Percentiles rank a stretch among this genome's conserved stretches.
Evolutionary conservation across 352 stramenopile genomes (phyloP).

Genomic region (Phytophthora boehmeriae): DNA sequence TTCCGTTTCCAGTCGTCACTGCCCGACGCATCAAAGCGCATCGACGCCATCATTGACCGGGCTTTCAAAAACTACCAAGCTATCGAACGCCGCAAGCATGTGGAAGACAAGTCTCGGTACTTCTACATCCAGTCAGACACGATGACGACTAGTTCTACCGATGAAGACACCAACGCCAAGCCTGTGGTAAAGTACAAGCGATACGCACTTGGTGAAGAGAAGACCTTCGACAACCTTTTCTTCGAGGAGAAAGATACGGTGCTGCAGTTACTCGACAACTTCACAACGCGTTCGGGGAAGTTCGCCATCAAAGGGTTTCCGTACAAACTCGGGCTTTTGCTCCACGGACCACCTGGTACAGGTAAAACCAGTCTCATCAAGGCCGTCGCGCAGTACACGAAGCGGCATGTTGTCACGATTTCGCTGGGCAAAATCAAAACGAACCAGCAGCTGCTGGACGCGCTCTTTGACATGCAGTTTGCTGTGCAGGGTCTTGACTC

Average conservation of each 20-base stretch:
- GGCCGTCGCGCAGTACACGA: slow-evolving; percentile 73
- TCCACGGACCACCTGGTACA: slow-evolving; percentile 84
- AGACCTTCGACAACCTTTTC: slow-evolving; percentile 90
- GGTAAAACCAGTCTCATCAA: slow-evolving; percentile 91
- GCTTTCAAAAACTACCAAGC: slow-evolving; percentile 48
- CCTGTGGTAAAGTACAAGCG: slow-evolving; percentile 50
- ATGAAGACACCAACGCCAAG: slow-evolving; percentile 16
- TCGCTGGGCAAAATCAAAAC: slow-evolving; percentile 72
- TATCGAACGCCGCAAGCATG: slow-evolving; percentile 39
- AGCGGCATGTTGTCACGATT: slow-evolving; percentile 71
- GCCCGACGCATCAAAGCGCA: slow-evolving; percentile 39
- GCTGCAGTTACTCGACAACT: slow-evolving; percentile 74
- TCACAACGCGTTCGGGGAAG: slow-evolving; percentile 66
- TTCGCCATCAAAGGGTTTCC: slow-evolving; percentile 88
- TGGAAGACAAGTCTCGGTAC: slow-evolving; percentile 51
- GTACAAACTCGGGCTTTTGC: slow-evolving; percentile 85
- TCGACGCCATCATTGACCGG: slow-evolving; percentile 45
- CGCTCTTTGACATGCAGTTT: slow-evolving; percentile 76
- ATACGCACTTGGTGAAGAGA: slow-evolving; percentile 83
- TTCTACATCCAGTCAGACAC: slow-evolving; percentile 46
- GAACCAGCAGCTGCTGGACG: slow-evolving; percentile 83
- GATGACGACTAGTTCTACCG: slow-evolving; percentile 1
- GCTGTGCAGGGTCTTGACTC: slow-evolving; percentile 58
- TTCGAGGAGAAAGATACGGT: slow-evolving; percentile 80
- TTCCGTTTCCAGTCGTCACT: slow-evolving; percentile 34